Base-by-base conservation (phyloP, 495 filamentous ascomycete species). In the Evernia prunastri region DNA sequence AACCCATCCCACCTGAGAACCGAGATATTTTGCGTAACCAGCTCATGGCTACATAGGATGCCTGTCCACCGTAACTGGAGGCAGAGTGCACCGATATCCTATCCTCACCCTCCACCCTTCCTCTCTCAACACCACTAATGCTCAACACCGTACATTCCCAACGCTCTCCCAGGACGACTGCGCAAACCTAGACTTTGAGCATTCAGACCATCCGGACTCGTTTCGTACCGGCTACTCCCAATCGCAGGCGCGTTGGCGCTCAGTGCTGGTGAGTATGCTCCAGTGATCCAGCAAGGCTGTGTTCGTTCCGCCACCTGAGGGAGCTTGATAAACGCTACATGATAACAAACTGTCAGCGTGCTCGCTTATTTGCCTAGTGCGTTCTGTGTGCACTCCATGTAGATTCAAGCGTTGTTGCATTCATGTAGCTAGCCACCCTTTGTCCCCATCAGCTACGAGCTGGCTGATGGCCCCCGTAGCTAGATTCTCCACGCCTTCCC, bases 251-350 rank as follows among this genome's bases (percentile, higher is more conserved):
- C 83, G 1, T 71, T 84, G 20, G 86, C 86, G 6, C 83, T 88
- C 29, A 87, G 87, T 71, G 82, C 87, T 65, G 84, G 82, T 0
- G 84, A 86, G n/a, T 67, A 85, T 84, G 69, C 75, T 87, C 72
- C 80, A 82, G 75, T 72, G 83, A 18, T 74, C 84, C 40, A 85
- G 81, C n/a, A 87, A 87, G 68, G 80, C 83, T 65, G 70, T 73
- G 56, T 47, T 62, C 40, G 25, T 45, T 35, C 43, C 25, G 6
- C 39, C n/a, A 13, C 36, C 6, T 47, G 17, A 20, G n/a, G 11
- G 36, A 37, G 29, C 13, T 35, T 15, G 18, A 47, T 18, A 27
- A 37, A 62, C n/a, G 37, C 33, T 35, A 23, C 29, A 17, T 39
- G 25, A 25, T 64, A 45, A n/a, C n/a, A n/a, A n/a, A n/a, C n/a